Percentiles rank a stretch among this genome's conserved stretches.
Conservation (phyloP, 2,329 filamentous ascomycete species). For the Cercospora sp. region DNA sequence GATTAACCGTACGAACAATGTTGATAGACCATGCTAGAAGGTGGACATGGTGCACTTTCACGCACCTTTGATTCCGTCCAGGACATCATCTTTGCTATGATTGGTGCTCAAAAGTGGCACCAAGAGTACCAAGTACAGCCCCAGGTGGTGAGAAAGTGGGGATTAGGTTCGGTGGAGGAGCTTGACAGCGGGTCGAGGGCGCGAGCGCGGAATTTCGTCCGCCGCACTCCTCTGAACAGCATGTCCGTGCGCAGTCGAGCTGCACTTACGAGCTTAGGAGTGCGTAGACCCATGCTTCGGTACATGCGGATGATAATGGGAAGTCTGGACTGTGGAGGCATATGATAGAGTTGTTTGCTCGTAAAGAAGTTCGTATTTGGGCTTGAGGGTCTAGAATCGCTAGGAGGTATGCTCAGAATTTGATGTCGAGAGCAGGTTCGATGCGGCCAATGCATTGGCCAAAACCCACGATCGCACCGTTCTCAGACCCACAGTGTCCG, state of each 20-base stretch:
- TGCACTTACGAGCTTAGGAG: background rate
- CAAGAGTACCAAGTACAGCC: conserved; percentile 5
- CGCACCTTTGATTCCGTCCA: conserved; percentile 17
- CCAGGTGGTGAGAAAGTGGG: conserved; percentile 6
- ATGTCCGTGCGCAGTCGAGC: background rate
- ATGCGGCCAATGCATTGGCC: conserved; percentile 71
- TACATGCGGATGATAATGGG: background rate
- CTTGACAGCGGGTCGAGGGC: background rate
- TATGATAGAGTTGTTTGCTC: background rate
- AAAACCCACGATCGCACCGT: conserved; percentile 71
- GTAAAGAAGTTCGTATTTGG: background rate
- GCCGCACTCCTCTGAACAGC: background rate
- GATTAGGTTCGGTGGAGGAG: background rate
- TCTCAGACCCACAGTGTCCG: conserved; percentile 63
- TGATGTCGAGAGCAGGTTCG: conserved; percentile 42
- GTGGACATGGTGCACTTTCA: background rate
- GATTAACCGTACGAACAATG: conserved; percentile 8
- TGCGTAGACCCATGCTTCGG: background rate
- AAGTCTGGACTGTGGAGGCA: background rate
- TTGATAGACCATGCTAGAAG: background rate
- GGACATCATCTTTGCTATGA: conserved; percentile 20
- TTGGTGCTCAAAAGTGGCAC: conserved; percentile 14
- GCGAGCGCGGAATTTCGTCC: background rate
- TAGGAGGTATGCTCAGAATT: conserved; percentile 10
- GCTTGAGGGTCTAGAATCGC: background rate